phyloP scores from a whole-genome alignment of 331 rosid species.

The Prunus yedoensis region DNA sequence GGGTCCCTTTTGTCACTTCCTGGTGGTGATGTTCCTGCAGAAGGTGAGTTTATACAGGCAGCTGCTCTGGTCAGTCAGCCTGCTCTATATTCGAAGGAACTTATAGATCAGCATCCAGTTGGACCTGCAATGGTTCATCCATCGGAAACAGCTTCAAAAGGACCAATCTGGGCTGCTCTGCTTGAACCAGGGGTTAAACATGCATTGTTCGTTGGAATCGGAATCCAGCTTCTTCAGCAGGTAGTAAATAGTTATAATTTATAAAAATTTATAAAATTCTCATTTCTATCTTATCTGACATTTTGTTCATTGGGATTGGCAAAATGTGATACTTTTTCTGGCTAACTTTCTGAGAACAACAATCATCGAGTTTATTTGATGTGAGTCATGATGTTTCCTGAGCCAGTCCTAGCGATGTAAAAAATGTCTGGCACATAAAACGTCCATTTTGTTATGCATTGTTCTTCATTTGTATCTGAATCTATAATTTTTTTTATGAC shows the following conservation, averaged over 20 bases:
- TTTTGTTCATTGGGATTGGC: not conserved
- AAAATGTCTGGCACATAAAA: too few species aligned
- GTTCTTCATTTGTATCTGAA: not conserved
- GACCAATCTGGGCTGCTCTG: slow-evolving; percentile 71
- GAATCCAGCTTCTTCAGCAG: slow-evolving; percentile 95
- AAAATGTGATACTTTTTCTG: not conserved
- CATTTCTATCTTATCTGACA: not conserved
- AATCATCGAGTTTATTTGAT: not conserved
- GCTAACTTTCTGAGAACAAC: not conserved
- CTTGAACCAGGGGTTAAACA: slow-evolving; percentile 85
- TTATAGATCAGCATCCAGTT: slow-evolving; percentile 54
- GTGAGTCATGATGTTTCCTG: not conserved
- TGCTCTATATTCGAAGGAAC: slow-evolving; percentile 73
- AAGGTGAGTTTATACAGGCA: slow-evolving; percentile 79
- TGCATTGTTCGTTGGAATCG: slow-evolving; percentile 79
- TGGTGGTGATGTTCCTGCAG: slow-evolving; percentile 52
- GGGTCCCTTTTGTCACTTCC: slow-evolving; percentile 78
- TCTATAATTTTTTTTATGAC: too few species aligned
- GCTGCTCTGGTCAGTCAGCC: slow-evolving; percentile 93
- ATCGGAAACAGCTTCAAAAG: slow-evolving; percentile 62
- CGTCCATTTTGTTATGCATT: not conserved
- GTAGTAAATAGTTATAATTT: slow-evolving; percentile 37
- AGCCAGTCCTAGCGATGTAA: not conserved
- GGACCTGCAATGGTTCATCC: slow-evolving; percentile 98
- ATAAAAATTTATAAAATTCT: not conserved